Conservation (phyloP, 805 yeast genomes). For the Wickerhamiella alocasiicola region DNA sequence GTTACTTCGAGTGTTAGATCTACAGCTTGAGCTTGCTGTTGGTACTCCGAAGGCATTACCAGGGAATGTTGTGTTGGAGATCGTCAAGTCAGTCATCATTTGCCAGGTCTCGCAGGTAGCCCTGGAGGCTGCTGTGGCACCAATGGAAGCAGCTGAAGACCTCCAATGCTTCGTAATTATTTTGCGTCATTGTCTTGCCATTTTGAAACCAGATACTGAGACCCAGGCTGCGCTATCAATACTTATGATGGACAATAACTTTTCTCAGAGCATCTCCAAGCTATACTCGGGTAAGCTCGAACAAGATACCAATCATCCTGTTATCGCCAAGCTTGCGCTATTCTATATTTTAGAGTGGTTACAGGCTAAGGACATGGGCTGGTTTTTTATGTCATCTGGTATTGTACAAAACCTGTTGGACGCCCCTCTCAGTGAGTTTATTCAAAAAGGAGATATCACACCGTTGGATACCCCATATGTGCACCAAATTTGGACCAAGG, state of each 20-base stretch:
- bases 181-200: not conserved
- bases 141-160: constrained; percentile 7
- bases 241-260: constrained; percentile 1
- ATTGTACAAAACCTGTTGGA: constrained; percentile 57
- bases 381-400: constrained; percentile 50
- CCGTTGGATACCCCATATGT: constrained; percentile 42
- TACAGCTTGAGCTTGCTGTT: not conserved
- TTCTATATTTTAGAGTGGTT: constrained; percentile 59
- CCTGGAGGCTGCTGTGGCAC: not conserved
- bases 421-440: constrained; percentile 53
- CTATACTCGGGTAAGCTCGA: constrained; percentile 57
- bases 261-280: constrained; percentile 1
- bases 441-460: constrained; percentile 53
- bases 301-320: constrained; percentile 46
- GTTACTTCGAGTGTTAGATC: constrained; percentile 20
- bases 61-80: not conserved
- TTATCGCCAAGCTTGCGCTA: constrained; percentile 61
- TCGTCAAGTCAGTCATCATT: constrained; percentile 3
- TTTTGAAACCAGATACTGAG: not conserved
- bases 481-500: constrained; percentile 78
- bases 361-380: constrained; percentile 49
- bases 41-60: not conserved
- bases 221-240: not conserved
- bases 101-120: constrained; percentile 6
- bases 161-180: constrained; percentile 1